Conservation (phyloP, 225 moss, liverwort and hornwort genomes). For the Neckera pumila region DNA sequence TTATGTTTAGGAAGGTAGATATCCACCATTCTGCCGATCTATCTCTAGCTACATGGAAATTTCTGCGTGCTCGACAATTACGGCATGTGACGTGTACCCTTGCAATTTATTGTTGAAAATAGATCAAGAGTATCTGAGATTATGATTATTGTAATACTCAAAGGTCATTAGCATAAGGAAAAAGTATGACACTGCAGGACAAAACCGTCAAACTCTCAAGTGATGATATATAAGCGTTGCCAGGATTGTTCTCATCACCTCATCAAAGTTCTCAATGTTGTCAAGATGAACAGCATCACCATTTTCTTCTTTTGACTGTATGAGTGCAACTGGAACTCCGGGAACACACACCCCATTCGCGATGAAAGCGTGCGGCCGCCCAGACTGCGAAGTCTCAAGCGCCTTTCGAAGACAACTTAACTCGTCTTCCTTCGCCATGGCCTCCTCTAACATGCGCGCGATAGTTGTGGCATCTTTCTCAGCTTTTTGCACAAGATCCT, state of each 20-base stretch:
- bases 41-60: not conserved
- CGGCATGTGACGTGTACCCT: not conserved
- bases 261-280: slow-evolving; percentile 20
- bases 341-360: slow-evolving; percentile 48
- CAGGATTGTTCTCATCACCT: slow-evolving; percentile 7
- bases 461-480: slow-evolving; percentile 50
- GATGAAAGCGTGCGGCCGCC: slow-evolving; percentile 37
- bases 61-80: not conserved
- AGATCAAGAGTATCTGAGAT: not conserved
- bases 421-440: slow-evolving; percentile 69
- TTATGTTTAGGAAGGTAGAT: not conserved
- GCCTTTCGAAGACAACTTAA: slow-evolving; percentile 41
- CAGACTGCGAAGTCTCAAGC: slow-evolving; percentile 42
- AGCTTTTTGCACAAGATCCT: slow-evolving; percentile 43
- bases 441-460: slow-evolving; percentile 57
- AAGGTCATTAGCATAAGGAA: not conserved
- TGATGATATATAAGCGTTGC: not conserved
- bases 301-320: slow-evolving; percentile 19
- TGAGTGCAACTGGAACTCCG: slow-evolving; percentile 21
- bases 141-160: not conserved
- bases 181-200: not conserved
- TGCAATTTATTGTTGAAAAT: not conserved
- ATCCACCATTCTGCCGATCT: not conserved
- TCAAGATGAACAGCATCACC: slow-evolving; percentile 13
- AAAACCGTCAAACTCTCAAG: not conserved